A percentile compares a stretch with the other conserved stretches of the same genome.
These are phyloP conservation scores for Pythium brassicae DNA, from an alignment of 352 stramenopile species.

Conservation along the genomic window DNA sequence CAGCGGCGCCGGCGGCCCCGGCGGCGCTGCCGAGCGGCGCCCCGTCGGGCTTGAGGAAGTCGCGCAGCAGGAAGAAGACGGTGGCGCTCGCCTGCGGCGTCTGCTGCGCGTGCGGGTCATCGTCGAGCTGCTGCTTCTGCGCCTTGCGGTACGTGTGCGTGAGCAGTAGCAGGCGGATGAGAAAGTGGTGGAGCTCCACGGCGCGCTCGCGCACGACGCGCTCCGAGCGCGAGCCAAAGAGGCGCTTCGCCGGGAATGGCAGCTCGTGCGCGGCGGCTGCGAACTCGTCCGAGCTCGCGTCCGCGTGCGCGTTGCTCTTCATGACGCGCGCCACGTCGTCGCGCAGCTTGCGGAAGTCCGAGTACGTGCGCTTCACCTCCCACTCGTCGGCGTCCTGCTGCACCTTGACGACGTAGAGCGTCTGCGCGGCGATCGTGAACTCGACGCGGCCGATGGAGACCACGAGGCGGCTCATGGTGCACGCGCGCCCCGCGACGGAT, in stretches of 20 bases:
- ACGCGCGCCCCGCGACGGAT: too few relatives aligned
- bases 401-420: slow-evolving; percentile 73
- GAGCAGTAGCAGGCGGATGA: slow-evolving; percentile 67
- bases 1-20: too few relatives aligned
- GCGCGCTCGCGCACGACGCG: slow-evolving; percentile 70
- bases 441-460: slow-evolving; percentile 75
- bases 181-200: slow-evolving; percentile 68
- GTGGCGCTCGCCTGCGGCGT: slow-evolving; percentile 46
- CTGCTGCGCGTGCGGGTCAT: slow-evolving; percentile 6
- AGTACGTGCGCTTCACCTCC: slow-evolving; percentile 65
- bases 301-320: slow-evolving; percentile 37
- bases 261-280: slow-evolving; percentile 26
- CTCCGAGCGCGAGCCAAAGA: slow-evolving; percentile 69
- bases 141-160: slow-evolving; percentile 75
- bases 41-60: slow-evolving; percentile 61
- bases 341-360: slow-evolving; percentile 66
- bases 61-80: slow-evolving; percentile 61
- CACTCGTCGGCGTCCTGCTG: slow-evolving; percentile 71
- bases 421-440: slow-evolving; percentile 63
- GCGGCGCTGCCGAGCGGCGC: background rate
- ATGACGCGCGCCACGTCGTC: slow-evolving; percentile 64
- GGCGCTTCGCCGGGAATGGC: slow-evolving; percentile 50
- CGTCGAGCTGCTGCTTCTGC: slow-evolving; percentile 56
- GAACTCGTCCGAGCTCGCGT: slow-evolving; percentile 46
- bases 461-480: slow-evolving; percentile 63